Base-by-base conservation (phyloP, 163 green algal species). In the Scenedesmus sp. region DNA sequence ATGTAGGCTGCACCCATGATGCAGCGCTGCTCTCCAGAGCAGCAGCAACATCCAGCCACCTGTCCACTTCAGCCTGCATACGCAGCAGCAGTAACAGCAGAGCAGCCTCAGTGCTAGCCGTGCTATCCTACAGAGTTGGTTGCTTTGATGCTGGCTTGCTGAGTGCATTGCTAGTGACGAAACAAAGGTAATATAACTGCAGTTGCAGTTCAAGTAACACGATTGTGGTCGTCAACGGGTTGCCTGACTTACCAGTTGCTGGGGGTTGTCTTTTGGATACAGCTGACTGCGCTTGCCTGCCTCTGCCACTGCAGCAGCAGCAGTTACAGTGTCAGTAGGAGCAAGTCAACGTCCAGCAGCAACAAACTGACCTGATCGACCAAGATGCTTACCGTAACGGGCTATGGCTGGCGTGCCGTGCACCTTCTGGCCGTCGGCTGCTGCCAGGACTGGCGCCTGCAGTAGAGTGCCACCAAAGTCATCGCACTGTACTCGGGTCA, bases 1-100 rank as follows among this genome's bases (percentile, higher is more conserved):
- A 82, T 34, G 81, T 88, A 5, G 95, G 94, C 82, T 93, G 93
- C 62, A 96, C 67, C 95, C 95, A 97, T 12, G 92, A 84, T 52
- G 88, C 90, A 46, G 95, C 93, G 2, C 79, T 76, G 10, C 67
- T 26, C 87, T 96, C 95, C 16, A 95, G 88, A 18, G 18, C 59
- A 8, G 66, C 82, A 0, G 92, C 95, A 64, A 93, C 64, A 5
- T 92, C 91, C 87, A 97, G 34, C 92, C 91, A 96, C 62, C 92
- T 91, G 60, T 97, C 93, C 10, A 97, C 92, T 6, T 92, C 90
- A 60, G 60, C 94, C 94, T 95, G 91, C 2, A 3, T 74, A 34
- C 26, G 23, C 4, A 56, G 13, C 56, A 88, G n/a, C 6, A 57
- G 16, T 26, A 77, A 23, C 59, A 81, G 57, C 26, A 89, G 8